Evolutionary conservation across 176 grass and related monocot genomes (phyloP).

Genomic region (Aechmea fasciata): DNA sequence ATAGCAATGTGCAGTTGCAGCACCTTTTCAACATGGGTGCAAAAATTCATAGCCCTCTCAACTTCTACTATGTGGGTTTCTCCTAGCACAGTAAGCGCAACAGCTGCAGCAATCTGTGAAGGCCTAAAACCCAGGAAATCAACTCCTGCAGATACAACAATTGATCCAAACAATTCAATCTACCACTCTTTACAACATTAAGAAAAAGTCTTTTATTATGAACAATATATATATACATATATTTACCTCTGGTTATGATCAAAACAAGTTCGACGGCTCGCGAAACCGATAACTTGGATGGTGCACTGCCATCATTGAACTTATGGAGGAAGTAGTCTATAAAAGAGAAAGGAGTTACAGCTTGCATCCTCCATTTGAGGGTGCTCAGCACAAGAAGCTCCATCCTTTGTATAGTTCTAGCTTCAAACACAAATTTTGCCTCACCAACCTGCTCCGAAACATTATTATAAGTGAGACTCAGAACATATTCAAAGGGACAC

Average conservation of each 20-base stretch:
- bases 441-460: conserved; percentile 40
- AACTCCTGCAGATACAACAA: conserved; percentile 28
- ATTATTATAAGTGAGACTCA: conserved; percentile 2
- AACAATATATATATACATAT: no score
- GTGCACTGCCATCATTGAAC: conserved; percentile 30
- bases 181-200: neutral
- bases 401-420: conserved; percentile 74
- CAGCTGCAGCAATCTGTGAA: conserved; percentile 58
- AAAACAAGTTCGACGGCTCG: conserved; percentile 49
- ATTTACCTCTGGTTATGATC: conserved; percentile 47
- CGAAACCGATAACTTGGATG: conserved; percentile 22
- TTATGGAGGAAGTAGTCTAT: conserved; percentile 62
- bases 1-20: neutral
- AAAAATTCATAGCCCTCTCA: conserved; percentile 30
- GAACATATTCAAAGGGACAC: neutral
- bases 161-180: conserved; percentile 6
- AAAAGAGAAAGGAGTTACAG: conserved; percentile 79
- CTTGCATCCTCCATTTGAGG: conserved; percentile 84
- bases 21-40: conserved; percentile 57
- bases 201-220: neutral
- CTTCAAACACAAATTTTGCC: conserved; percentile 52
- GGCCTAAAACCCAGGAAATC: conserved; percentile 54
- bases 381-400: conserved; percentile 78
- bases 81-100: conserved; percentile 26
- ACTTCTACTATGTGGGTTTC: conserved; percentile 27